phyloP scores from a whole-genome alignment of 768 basidiomycete species.

The Trametes villosa region DNA sequence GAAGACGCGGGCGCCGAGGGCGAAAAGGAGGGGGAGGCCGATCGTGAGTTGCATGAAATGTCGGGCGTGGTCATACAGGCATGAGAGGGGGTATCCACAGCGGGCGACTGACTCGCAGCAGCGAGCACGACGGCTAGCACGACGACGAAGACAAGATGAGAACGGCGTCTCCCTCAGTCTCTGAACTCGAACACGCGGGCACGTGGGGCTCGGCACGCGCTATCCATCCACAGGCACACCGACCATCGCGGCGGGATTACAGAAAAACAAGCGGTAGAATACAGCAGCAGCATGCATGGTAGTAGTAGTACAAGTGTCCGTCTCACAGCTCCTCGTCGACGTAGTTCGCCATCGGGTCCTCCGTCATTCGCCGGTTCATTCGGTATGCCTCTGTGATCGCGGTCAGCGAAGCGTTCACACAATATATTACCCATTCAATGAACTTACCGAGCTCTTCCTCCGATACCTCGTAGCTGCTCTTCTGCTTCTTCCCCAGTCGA shows the following conservation, averaged over 20 bases:
- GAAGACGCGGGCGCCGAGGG: conserved; percentile 73
- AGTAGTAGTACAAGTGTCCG: conserved; percentile 16
- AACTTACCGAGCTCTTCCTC: conserved; percentile 83
- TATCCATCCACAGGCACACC: background rate
- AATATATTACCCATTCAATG: conserved; percentile 7
- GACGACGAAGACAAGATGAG: conserved; percentile 16
- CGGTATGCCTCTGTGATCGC: conserved; percentile 82
- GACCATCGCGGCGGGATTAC: conserved; percentile 5
- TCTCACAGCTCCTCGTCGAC: conserved; percentile 57
- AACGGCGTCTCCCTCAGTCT: background rate
- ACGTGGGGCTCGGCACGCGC: conserved; percentile 19
- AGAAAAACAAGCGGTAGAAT: conserved; percentile 21
- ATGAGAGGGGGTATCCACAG: conserved; percentile 22
- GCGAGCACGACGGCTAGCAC: conserved; percentile 24
- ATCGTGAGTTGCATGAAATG: conserved; percentile 51
- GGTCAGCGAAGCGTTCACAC: conserved; percentile 16
- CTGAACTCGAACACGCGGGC: conserved; percentile 16
- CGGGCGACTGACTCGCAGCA: conserved; percentile 24
- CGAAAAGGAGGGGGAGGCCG: conserved; percentile 71
- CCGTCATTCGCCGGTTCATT: conserved; percentile 68
- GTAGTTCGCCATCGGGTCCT: conserved; percentile 95
- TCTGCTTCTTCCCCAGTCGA: conserved; percentile 61
- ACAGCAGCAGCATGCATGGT: conserved; percentile 12
- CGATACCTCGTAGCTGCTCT: conserved; percentile 78
- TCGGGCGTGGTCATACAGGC: conserved; percentile 25